These are phyloP conservation scores for Fusarium sulawesiense DNA, from an alignment of 2,329 filamentous ascomycete genomes.

Conservation along the genomic window DNA sequence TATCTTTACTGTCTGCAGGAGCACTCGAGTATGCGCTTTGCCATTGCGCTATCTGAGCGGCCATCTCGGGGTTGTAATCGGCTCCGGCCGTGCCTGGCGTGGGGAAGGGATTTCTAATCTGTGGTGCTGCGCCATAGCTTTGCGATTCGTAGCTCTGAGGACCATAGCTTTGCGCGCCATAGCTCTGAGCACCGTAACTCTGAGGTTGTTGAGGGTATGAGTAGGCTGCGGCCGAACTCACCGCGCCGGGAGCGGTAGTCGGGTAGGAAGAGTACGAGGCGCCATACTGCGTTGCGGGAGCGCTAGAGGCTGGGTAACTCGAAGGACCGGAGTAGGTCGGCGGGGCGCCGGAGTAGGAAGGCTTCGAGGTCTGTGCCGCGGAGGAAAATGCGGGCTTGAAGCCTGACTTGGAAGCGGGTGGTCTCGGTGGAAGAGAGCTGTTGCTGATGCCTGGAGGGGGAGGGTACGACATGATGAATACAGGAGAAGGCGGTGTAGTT, in stretches of 20 bases:
- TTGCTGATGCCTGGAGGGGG: constrained; percentile 77
- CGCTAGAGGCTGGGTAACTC: constrained; percentile 51
- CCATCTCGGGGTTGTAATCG: constrained; percentile 80
- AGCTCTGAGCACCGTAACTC: constrained; percentile 44
- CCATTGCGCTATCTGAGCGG: constrained; percentile 94
- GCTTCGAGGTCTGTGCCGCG: constrained; percentile 49
- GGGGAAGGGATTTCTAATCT: constrained; percentile 85
- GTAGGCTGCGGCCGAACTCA: constrained; percentile 45
- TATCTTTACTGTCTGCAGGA: constrained; percentile 54
- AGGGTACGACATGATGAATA: constrained; percentile 87
- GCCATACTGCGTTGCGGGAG: constrained; percentile 58
- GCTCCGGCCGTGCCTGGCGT: constrained; percentile 60
- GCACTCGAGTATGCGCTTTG: constrained; percentile 86
- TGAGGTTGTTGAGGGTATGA: constrained; percentile 45
- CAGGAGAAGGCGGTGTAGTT: constrained; percentile 44
- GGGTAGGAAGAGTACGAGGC: constrained; percentile 55
- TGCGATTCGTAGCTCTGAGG: constrained; percentile 45
- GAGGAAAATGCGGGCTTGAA: constrained; percentile 65
- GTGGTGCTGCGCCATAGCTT: constrained; percentile 65
- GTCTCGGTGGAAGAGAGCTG: constrained; percentile 76
- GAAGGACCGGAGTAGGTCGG: constrained; percentile 47
- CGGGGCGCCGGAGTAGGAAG: constrained; percentile 52
- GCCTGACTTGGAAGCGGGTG: constrained; percentile 68
- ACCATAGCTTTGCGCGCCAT: constrained; percentile 51
- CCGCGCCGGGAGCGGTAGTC: constrained; percentile 36